phyloP scores from a whole-genome alignment of 2,329 filamentous ascomycete species.

The Fusarium annulatum region DNA sequence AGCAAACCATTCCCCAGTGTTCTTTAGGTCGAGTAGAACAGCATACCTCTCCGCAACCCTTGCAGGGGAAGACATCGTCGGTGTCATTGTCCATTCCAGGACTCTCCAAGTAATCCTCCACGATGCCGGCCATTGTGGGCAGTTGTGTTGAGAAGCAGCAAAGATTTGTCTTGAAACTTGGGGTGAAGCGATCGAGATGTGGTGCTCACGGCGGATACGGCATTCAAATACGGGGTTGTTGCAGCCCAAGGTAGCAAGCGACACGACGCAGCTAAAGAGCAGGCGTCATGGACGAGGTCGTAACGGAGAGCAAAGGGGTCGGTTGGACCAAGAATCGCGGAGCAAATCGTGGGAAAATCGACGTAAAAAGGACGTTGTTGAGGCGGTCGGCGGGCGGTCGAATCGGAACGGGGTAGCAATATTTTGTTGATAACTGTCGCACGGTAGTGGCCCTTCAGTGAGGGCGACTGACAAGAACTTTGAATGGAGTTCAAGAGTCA shows the following conservation, averaged over 20 bases:
- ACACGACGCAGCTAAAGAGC: conserved; percentile 37
- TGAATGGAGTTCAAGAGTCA: conserved; percentile 25
- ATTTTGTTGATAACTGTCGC: conserved; percentile 32
- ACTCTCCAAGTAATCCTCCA: conserved; percentile 72
- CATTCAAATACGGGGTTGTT: conserved; percentile 36
- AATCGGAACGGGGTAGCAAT: conserved; percentile 25
- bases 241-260: conserved; percentile 37
- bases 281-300: conserved; percentile 41
- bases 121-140: conserved; percentile 58
- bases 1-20: conserved; percentile 22
- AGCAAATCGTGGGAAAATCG: conserved; percentile 20
- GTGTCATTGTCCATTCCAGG: conserved; percentile 76
- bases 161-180: conserved; percentile 14
- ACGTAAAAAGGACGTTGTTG: conserved; percentile 20
- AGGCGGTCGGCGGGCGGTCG: conserved; percentile 21
- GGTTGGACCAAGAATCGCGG: conserved; percentile 27
- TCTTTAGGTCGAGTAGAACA: not conserved
- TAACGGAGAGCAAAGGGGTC: conserved; percentile 14
- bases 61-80: conserved; percentile 89
- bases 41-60: conserved; percentile 89
- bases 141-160: conserved; percentile 16
- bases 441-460: conserved; percentile 36
- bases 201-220: conserved; percentile 20
- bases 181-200: conserved; percentile 23
- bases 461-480: conserved; percentile 32